These are phyloP conservation scores for Yueomyces sp. DNA, from an alignment of 805 yeast genomes.

Conservation along the genomic window DNA sequence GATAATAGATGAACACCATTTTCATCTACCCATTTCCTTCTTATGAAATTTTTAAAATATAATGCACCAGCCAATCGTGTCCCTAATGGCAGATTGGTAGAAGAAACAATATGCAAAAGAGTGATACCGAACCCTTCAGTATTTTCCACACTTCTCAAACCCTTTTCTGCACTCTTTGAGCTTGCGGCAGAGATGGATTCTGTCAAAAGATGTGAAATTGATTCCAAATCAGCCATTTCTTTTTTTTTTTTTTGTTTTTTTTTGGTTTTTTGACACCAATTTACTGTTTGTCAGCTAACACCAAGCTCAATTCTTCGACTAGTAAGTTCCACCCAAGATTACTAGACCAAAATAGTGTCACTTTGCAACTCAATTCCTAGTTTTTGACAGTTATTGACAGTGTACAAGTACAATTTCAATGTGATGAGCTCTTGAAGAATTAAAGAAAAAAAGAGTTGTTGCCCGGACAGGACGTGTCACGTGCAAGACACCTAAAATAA, in stretches of 20 bases:
- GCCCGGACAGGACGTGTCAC: no score
- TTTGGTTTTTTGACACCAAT: no score
- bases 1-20: constrained; percentile 66
- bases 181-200: constrained; percentile 52
- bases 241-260: not conserved
- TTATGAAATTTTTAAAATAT: constrained; percentile 78
- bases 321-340: no score
- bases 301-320: no score
- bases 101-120: constrained; percentile 65
- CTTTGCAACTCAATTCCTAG: no score
- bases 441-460: no score
- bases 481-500: no score
- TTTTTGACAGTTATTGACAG: no score
- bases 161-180: constrained; percentile 55
- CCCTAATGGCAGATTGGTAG: constrained; percentile 35
- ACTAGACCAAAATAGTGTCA: no score
- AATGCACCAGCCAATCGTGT: constrained; percentile 80
- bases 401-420: no score
- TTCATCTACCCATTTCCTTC: constrained; percentile 81
- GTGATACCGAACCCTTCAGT: constrained; percentile 61
- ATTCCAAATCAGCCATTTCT: constrained; percentile 34
- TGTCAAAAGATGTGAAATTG: constrained; percentile 41
- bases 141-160: constrained; percentile 50
- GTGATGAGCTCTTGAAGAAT: no score
- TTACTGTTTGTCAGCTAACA: no score